Percentiles rank a stretch among this genome's conserved stretches.
Conservation (phyloP, 2,329 filamentous ascomycete genomes). For the Aspergillus persii region DNA sequence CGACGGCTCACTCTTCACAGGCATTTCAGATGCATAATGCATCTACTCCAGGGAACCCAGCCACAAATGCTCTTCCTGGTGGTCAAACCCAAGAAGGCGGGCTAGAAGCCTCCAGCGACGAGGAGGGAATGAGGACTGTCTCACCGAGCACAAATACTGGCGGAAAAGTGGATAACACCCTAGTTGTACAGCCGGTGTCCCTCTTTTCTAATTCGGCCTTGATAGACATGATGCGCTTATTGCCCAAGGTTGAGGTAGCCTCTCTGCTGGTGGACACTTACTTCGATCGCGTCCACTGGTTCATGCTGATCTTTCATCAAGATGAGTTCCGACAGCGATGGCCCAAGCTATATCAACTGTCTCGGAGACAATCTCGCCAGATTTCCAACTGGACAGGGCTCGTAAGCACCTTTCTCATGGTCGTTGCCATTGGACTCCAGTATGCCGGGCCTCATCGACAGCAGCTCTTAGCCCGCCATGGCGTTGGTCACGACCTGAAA, state of each 20-base stretch:
- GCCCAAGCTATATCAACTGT: slow-evolving; percentile 14
- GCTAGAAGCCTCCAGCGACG: neutral
- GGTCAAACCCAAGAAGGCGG: neutral
- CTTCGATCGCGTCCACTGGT: slow-evolving; percentile 43
- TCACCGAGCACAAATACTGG: neutral
- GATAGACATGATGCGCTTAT: too few relatives aligned
- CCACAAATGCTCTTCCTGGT: slow-evolving; percentile 18
- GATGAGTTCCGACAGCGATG: slow-evolving; percentile 27
- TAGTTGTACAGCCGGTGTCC: neutral
- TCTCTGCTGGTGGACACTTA: slow-evolving; percentile 36
- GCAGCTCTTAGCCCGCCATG: slow-evolving; percentile 1
- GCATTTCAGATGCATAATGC: slow-evolving; percentile 17
- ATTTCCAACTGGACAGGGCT: slow-evolving; percentile 6
- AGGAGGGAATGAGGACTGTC: too few relatives aligned
- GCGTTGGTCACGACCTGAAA: slow-evolving; percentile 8
- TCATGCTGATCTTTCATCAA: slow-evolving; percentile 39
- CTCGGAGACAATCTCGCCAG: neutral
- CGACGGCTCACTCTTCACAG: neutral
- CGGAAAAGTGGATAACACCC: neutral
- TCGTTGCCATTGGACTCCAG: slow-evolving; percentile 23
- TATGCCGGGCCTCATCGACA: slow-evolving; percentile 18
- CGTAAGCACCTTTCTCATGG: slow-evolving; percentile 22
- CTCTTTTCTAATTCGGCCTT: too few relatives aligned
- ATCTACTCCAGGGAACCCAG: slow-evolving; percentile 4
- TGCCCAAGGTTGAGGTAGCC: slow-evolving; percentile 12